A percentile compares a stretch with the other conserved stretches of the same genome.
These are phyloP conservation scores for Chimonanthus salicifolius DNA, from an alignment of 164 flowering plant species.

Conservation along the genomic window DNA sequence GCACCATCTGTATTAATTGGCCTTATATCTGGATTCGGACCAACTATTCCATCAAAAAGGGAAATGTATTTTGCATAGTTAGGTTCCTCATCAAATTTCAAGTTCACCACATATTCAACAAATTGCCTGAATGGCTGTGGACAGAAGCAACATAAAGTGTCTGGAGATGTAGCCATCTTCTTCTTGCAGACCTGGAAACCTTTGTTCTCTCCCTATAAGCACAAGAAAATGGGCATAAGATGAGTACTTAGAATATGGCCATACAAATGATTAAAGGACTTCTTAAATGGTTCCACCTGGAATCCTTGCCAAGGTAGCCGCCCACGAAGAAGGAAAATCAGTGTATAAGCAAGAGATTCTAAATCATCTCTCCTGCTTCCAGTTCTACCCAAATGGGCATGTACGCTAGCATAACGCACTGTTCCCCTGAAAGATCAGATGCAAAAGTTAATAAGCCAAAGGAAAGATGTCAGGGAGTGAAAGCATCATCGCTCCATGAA, in stretches of 20 bases:
- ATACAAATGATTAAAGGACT: neutral
- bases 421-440: conserved; percentile 63
- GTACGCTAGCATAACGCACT: conserved; percentile 95
- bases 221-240: neutral
- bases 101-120: conserved; percentile 75
- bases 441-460: neutral
- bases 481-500: neutral
- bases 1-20: conserved; percentile 97
- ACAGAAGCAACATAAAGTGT: conserved; percentile 69
- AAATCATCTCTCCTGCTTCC: conserved; percentile 95
- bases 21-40: conserved; percentile 78
- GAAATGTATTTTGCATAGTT: conserved; percentile 85
- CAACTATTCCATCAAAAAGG: conserved; percentile 86
- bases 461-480: neutral
- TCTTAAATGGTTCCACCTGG: conserved; percentile 45
- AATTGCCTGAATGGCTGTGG: conserved; percentile 82
- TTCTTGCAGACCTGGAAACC: conserved; percentile 90
- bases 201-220: conserved; percentile 80
- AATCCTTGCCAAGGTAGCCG: conserved; percentile 98
- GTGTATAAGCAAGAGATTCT: conserved; percentile 94
- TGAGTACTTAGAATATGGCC: neutral
- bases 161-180: conserved; percentile 94
- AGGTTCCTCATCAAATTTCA: conserved; percentile 96
- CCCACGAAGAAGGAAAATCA: conserved; percentile 85
- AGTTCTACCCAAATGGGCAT: conserved; percentile 97